Base-by-base conservation (phyloP, 2,329 filamentous ascomycete genomes). In the Arthrobotrys conoides region DNA sequence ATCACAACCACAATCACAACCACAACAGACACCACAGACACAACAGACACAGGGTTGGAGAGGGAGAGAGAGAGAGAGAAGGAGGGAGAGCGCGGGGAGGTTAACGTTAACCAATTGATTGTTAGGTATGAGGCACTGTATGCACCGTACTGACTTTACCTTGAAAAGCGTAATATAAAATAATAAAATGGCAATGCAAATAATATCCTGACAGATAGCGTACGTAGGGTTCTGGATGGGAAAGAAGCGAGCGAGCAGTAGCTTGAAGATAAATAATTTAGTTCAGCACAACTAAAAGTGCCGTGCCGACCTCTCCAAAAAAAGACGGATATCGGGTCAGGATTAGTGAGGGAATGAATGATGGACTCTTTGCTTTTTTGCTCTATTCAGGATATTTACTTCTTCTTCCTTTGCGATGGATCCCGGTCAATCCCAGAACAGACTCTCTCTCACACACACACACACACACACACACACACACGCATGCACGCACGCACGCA, bases 231-330 rank as follows among this genome's bases (percentile, higher is more conserved):
- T 72, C 69, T 70, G 72, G 57, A 70, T 76, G 73, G 59, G 66
- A 70, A 51, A 68, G 73, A 77, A 71, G 72, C 72, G 61, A 77
- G 73, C 73, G 73, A 77, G 72, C 72, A 66, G 67, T 77, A 77
- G 73, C 73, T 71, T 53, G 49, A 77, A 77, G 73, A 77, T 77
- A 77, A 77, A 77, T 77, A 77, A 77, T 77, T 77, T 77, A 77
- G 73, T 41, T 63, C 53, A 36, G 27, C 27, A 30, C 27, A 3
- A 65, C 66, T 61, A 65, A 64, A n/a, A 76, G 48, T 71, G 65
- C 72, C 66, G 72, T 76, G 72, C 72, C 65, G 66, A 61, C 65
- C 61, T 67, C 73, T 77, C 67, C 73, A 77, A 55, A 66, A 77
- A 77, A 77, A 67, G 53, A 61, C 73, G 73, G 73, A 66, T 71